Percentiles rank a stretch among this genome's conserved stretches.
These are phyloP conservation scores for Pestalotiopsis fici DNA, from an alignment of 2,329 filamentous ascomycete species.

Conservation along the genomic window DNA sequence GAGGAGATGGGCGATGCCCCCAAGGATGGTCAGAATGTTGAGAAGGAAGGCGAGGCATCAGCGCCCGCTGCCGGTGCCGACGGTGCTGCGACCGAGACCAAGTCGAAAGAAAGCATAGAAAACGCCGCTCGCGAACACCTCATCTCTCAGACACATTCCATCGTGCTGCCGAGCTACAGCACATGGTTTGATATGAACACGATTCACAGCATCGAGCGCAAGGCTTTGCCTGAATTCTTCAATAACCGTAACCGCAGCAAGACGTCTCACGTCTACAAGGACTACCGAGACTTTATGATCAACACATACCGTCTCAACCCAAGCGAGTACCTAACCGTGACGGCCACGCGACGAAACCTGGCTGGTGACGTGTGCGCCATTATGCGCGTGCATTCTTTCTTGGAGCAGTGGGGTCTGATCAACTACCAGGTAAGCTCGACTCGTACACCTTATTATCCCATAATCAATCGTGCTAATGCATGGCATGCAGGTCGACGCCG, in stretches of 20 bases:
- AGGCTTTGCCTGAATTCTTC: conserved; percentile 96
- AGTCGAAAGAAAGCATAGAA: conserved; percentile 81
- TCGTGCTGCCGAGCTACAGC: conserved; percentile 95
- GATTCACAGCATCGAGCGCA: conserved; percentile 89
- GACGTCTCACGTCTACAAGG: conserved; percentile 94
- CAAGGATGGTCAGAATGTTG: conserved; percentile 45
- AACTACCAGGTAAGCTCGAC: conserved; percentile 82
- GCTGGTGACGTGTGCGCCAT: conserved; percentile 98
- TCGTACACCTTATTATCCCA: conserved; percentile 5
- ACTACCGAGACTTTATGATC: conserved; percentile 99
- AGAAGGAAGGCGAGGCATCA: conserved; percentile 38
- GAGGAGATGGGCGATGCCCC: conserved; percentile 77
- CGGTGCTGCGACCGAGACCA: conserved; percentile 55
- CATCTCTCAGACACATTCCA: conserved; percentile 90
- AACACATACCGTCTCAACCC: conserved; percentile 98
- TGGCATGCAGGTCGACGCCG: conserved; percentile 78
- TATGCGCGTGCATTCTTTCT: conserved; percentile 96
- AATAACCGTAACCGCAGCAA: conserved; percentile 98
- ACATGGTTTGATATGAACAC: conserved; percentile 99
- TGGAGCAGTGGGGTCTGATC: conserved; percentile 98
- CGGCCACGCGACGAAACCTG: conserved; percentile 90
- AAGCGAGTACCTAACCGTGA: conserved; percentile 94
- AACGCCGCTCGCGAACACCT: conserved; percentile 88
- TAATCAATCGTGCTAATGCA: conserved; percentile 3
- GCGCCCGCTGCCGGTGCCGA: conserved; percentile 41